These are phyloP conservation scores for Telfairia occidentalis DNA, from an alignment of 331 rosid genomes.

Conservation along the genomic window DNA sequence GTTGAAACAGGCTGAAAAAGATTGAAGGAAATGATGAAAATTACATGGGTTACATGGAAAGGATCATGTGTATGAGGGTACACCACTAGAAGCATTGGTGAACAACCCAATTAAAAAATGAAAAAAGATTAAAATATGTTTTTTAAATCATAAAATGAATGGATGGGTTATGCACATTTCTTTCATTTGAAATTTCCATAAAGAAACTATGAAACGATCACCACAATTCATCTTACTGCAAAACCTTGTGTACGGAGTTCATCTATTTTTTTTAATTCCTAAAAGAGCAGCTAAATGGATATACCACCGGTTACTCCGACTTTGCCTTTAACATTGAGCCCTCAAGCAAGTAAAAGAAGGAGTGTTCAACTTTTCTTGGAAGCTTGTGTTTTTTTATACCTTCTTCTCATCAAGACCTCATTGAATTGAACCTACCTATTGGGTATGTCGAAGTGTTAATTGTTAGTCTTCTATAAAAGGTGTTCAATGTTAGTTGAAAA, in stretches of 20 bases:
- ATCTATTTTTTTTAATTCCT: neutral
- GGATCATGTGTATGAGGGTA: no score
- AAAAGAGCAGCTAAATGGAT: neutral
- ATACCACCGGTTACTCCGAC: neutral
- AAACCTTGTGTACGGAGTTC: neutral
- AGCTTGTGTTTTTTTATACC: neutral
- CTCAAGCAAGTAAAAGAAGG: neutral
- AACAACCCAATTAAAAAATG: neutral
- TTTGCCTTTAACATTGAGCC: neutral
- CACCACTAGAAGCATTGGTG: neutral
- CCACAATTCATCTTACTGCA: neutral
- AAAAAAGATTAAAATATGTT: neutral
- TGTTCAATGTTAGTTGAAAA: neutral
- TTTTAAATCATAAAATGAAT: neutral
- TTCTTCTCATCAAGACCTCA: neutral
- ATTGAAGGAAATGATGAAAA: neutral
- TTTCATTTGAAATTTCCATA: neutral
- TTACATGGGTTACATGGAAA: neutral
- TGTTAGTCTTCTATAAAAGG: neutral
- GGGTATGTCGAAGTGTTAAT: neutral
- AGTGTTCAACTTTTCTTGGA: neutral
- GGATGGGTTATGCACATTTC: neutral
- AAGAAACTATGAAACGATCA: neutral
- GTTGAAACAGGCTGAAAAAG: neutral
- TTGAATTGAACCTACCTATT: neutral